These are phyloP conservation scores for peach (Prunus persica) DNA, from an alignment of 306 rosid species.

Conservation along the genomic window Prunus_persica_NCBIv2 NC_034011.1:9826501-9827000, in stretches of 20 bases:
- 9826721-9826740: conserved; percentile 72
- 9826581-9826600: not conserved
- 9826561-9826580: not conserved
- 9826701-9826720: conserved; percentile 61
- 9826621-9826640: not conserved
- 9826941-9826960: not conserved
- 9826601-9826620: not conserved
- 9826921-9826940: not conserved
- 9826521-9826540: not conserved
- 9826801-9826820: not conserved
- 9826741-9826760: conserved; percentile 78
- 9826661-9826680: too few relatives aligned
- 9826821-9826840: not conserved
- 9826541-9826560: not conserved
- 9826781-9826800: not conserved
- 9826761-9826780: not conserved
- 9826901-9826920: not conserved
- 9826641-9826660: not conserved
- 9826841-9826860: not conserved
- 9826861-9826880: not conserved
- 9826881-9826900: not conserved
- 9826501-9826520: too few relatives aligned
- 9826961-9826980: not conserved
- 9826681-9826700: conserved; percentile 42
- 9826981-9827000: not conserved